These are phyloP conservation scores for Pyrenochaeta sp. DNA, from an alignment of 2,329 filamentous ascomycete genomes.

Conservation along the genomic window DNA sequence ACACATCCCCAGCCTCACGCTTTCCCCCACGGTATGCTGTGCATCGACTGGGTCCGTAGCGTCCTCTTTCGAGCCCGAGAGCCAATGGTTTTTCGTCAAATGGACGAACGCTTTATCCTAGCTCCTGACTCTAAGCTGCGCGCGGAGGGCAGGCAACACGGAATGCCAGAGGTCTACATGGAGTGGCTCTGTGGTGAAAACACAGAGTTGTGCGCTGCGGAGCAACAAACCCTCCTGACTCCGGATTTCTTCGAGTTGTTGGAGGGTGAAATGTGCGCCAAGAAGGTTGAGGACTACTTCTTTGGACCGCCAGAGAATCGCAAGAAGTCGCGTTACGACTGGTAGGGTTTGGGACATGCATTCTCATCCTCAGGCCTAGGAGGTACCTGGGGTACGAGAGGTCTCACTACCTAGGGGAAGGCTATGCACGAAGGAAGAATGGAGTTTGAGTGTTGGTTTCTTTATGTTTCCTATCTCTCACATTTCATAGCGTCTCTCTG, in stretches of 20 bases:
- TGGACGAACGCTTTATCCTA: constrained; percentile 25
- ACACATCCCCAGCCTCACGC: constrained; percentile 24
- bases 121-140: constrained; percentile 13
- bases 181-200: constrained; percentile 33
- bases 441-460: no score
- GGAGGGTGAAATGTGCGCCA: no score
- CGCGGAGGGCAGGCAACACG: constrained; percentile 11
- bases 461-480: no score
- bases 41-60: constrained; percentile 28
- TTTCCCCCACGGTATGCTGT: constrained; percentile 22
- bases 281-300: no score
- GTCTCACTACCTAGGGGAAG: no score
- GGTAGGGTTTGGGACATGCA: no score
- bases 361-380: no score
- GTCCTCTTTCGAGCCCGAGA: constrained; percentile 3
- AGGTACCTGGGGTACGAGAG: no score
- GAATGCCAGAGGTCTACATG: constrained; percentile 22
- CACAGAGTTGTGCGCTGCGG: constrained; percentile 10
- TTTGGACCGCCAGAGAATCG: no score
- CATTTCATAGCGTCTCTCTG: no score
- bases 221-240: constrained; percentile 25
- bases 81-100: constrained; percentile 21
- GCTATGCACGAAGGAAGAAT: no score
- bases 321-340: no score
- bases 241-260: constrained; percentile 22